A percentile compares a stretch with the other conserved stretches of the same genome.
phyloP scores from a whole-genome alignment of 2,329 filamentous ascomycete genomes.

The Clarireedia monteithiana region DNA sequence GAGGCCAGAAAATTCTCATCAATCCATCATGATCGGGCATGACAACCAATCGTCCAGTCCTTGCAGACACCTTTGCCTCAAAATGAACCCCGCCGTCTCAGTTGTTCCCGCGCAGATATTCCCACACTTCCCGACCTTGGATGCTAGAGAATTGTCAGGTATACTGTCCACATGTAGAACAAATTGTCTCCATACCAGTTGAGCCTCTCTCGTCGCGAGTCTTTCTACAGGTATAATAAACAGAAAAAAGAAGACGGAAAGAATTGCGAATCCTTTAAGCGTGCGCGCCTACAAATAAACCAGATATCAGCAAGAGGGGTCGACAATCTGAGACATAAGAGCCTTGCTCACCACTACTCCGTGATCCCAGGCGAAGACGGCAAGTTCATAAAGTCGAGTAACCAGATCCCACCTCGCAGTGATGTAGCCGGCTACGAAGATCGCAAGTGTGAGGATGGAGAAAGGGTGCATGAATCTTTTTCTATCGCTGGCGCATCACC shows the following conservation, averaged over 20 bases:
- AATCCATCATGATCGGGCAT: conserved; percentile 75
- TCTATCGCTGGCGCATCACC: conserved; percentile 27
- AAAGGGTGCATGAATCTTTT: conserved; percentile 79
- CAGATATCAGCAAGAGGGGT: conserved; percentile 9
- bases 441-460: conserved; percentile 88
- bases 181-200: conserved; percentile 53
- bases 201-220: conserved; percentile 72
- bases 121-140: conserved; percentile 70
- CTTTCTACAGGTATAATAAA: conserved; percentile 78
- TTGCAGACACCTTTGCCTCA: conserved; percentile 37
- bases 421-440: conserved; percentile 99
- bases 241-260: conserved; percentile 78
- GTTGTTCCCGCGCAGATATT: conserved; percentile 90
- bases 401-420: conserved; percentile 98
- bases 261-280: conserved; percentile 72
- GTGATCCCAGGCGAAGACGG: conserved; percentile 97
- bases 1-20: conserved; percentile 98
- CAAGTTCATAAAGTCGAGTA: conserved; percentile 91
- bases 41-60: conserved; percentile 34
- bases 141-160: conserved; percentile 50
- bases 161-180: conserved; percentile 11
- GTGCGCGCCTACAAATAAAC: conserved; percentile 59
- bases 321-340: too few species aligned
- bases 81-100: conserved; percentile 90
- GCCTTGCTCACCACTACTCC: conserved; percentile 72